These are phyloP conservation scores for Corrigiola litoralis DNA, from an alignment of 179 eudicot genomes.

Conservation along the genomic window DNA sequence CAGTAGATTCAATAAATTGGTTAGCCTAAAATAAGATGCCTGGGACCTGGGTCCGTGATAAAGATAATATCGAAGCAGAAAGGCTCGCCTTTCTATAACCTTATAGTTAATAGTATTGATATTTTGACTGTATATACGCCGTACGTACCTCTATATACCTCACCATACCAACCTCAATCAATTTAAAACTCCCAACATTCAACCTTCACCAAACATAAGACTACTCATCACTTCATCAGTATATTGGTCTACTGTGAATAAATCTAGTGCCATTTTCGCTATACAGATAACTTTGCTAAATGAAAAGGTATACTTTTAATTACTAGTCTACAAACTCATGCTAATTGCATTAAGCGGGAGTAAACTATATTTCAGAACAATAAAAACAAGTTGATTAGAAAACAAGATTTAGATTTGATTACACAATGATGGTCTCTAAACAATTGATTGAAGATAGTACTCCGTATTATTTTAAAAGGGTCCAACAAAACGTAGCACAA, in stretches of 20 bases:
- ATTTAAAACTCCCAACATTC: background rate
- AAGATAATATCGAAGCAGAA: background rate
- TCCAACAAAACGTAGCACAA: too few species aligned
- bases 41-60: slow-evolving; percentile 1
- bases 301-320: too few species aligned
- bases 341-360: too few species aligned
- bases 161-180: slow-evolving; percentile 5
- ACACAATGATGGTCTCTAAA: too few species aligned
- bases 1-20: background rate
- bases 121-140: background rate
- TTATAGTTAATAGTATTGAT: slow-evolving; percentile 2
- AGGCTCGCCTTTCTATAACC: background rate
- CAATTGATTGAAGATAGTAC: background rate
- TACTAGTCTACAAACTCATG: too few species aligned
- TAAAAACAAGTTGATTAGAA: too few species aligned
- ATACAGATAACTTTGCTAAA: too few species aligned
- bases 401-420: too few species aligned
- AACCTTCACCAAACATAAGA: slow-evolving; percentile 6
- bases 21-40: background rate
- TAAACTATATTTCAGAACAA: too few species aligned
- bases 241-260: background rate
- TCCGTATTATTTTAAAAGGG: background rate
- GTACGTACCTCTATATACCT: background rate
- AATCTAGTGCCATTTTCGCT: too few species aligned
- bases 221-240: background rate